Evolutionary conservation across 257 asterid genomes (phyloP).

Genomic region (Solanum pennellii): DNA sequence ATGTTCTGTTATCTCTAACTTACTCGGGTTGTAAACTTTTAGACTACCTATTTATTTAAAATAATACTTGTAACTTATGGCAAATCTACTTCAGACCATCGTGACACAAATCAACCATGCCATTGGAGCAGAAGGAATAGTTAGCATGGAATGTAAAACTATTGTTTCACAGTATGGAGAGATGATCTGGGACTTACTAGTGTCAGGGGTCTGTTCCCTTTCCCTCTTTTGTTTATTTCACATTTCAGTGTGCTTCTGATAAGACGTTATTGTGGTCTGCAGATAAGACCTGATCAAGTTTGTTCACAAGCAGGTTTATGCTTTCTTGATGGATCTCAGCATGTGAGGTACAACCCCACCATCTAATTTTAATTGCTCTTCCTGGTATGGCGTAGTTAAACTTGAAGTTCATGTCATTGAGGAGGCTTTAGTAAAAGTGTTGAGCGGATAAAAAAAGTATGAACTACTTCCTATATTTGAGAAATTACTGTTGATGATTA

Average conservation of each 20-base stretch:
- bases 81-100: slow-evolving; percentile 38
- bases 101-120: slow-evolving; percentile 87
- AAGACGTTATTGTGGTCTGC: slow-evolving; percentile 6
- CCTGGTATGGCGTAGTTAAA: neutral
- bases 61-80: neutral
- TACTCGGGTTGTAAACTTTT: neutral
- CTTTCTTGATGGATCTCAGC: slow-evolving; percentile 30
- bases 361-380: neutral
- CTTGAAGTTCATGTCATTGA: neutral
- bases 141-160: slow-evolving; percentile 73
- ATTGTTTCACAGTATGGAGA: slow-evolving; percentile 70
- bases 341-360: slow-evolving; percentile 18
- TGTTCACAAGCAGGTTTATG: slow-evolving; percentile 73
- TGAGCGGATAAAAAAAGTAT: neutral
- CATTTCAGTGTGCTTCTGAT: neutral
- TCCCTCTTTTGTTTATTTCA: neutral
- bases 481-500: neutral
- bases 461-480: neutral
- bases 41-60: neutral
- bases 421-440: neutral
- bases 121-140: slow-evolving; percentile 85
- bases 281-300: slow-evolving; percentile 66
- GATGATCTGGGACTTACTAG: slow-evolving; percentile 74
- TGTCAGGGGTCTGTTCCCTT: slow-evolving; percentile 43
- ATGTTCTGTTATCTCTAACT: slow-evolving; percentile 7